These are phyloP conservation scores for Leucosporidium scottii DNA, from an alignment of 768 basidiomycete species.

Conservation along the genomic window DNA sequence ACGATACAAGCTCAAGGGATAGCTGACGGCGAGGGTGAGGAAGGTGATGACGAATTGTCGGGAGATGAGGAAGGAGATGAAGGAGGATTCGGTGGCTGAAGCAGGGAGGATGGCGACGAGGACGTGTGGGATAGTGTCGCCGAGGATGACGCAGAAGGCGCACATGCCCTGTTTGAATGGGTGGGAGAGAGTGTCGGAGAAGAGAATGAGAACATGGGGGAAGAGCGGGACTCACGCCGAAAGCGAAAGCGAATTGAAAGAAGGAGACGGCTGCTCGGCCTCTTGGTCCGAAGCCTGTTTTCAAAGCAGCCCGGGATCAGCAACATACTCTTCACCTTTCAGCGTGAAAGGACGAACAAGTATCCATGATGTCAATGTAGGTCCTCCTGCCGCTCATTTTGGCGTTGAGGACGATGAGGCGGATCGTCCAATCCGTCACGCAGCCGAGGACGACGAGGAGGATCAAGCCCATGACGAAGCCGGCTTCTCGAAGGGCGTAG, in stretches of 20 bases:
- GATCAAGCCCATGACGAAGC: slow-evolving; percentile 79
- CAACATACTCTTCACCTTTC: too few species aligned
- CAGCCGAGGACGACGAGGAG: slow-evolving; percentile 70
- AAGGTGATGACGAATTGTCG: slow-evolving; percentile 83
- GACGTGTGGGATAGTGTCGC: slow-evolving; percentile 94
- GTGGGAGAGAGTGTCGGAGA: background rate
- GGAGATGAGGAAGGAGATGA: slow-evolving; percentile 70
- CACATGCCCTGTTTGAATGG: slow-evolving; percentile 66
- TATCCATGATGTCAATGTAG: slow-evolving; percentile 37
- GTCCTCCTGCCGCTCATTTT: slow-evolving; percentile 79
- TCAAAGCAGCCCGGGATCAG: slow-evolving; percentile 40
- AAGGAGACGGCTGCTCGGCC: slow-evolving; percentile 92
- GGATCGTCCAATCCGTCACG: slow-evolving; percentile 97
- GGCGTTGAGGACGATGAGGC: slow-evolving; percentile 88
- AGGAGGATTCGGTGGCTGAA: slow-evolving; percentile 52
- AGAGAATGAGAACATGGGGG: background rate
- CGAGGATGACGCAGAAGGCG: slow-evolving; percentile 93
- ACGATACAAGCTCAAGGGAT: slow-evolving; percentile 88
- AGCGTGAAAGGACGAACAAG: too few species aligned
- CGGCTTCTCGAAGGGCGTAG: slow-evolving; percentile 88
- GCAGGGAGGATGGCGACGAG: slow-evolving; percentile 76
- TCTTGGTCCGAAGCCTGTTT: slow-evolving; percentile 63
- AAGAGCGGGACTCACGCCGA: slow-evolving; percentile 57
- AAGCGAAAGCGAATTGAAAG: slow-evolving; percentile 96
- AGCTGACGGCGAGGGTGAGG: slow-evolving; percentile 77